Evolutionary conservation across 306 rosid species (phyloP).

Genomic region (Inga laurina): DNA sequence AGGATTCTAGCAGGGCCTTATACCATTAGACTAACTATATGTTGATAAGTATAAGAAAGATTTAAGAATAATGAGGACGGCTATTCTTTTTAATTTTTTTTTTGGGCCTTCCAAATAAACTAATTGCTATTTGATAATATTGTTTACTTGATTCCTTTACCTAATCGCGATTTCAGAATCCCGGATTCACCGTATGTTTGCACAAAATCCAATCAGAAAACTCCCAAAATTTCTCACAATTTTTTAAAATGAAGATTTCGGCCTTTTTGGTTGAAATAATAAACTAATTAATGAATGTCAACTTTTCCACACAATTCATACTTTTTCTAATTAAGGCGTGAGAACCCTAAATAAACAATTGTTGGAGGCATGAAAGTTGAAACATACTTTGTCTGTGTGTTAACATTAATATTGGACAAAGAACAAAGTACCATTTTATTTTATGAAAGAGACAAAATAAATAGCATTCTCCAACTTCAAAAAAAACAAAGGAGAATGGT

Average conservation of each 20-base stretch:
- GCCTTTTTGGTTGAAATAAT: background rate
- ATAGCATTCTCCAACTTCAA: background rate
- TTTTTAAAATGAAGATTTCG: background rate
- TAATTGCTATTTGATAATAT: background rate
- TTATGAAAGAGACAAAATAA: background rate
- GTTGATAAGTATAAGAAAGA: too few relatives aligned
- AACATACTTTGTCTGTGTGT: background rate
- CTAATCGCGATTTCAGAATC: background rate
- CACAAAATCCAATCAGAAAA: background rate
- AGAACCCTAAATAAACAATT: background rate
- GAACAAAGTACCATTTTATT: background rate
- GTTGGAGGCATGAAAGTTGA: too few relatives aligned
- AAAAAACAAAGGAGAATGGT: background rate
- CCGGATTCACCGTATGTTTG: background rate
- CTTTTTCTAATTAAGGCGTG: background rate
- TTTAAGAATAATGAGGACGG: background rate
- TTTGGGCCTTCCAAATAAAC: background rate
- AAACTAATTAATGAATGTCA: background rate
- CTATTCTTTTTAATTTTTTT: background rate
- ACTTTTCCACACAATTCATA: background rate
- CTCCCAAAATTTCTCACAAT: background rate
- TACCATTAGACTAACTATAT: rapidly evolving
- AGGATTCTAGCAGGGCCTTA: rapidly evolving
- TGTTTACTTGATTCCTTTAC: background rate
- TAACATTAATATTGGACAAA: background rate